Percentiles rank a stretch among this genome's conserved stretches.
Evolutionary conservation across 1,139 yeast genomes (phyloP).

Genomic region (Zygosaccharomyces sapae): DNA sequence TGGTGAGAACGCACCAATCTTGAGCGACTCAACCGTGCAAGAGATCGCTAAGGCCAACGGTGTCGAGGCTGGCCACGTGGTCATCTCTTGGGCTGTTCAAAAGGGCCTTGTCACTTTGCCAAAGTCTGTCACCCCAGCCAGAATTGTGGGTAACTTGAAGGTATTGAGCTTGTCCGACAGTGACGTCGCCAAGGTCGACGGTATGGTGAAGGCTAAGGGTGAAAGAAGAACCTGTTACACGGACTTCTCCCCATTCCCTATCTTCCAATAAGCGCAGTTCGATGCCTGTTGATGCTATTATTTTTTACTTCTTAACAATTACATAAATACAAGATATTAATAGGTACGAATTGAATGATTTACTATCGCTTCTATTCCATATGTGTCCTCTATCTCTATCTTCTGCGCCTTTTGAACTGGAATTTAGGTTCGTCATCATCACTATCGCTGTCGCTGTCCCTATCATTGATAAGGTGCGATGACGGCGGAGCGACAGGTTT

Average conservation of each 20-base stretch:
- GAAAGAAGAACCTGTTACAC: slow-evolving; percentile 47
- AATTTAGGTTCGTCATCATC: slow-evolving; percentile 39
- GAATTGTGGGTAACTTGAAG: slow-evolving; percentile 57
- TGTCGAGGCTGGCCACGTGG: slow-evolving; percentile 56
- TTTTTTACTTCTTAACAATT: too few species aligned
- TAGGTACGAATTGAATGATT: not conserved
- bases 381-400: too few species aligned
- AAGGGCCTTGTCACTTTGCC: slow-evolving; percentile 74
- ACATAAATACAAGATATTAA: not conserved
- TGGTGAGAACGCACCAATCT: slow-evolving; percentile 59
- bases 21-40: slow-evolving; percentile 47
- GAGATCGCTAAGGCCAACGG: slow-evolving; percentile 53
- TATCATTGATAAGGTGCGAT: slow-evolving; percentile 5
- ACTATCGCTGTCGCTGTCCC: slow-evolving; percentile 27
- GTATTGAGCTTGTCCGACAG: slow-evolving; percentile 49
- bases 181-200: slow-evolving; percentile 49
- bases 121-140: slow-evolving; percentile 57
- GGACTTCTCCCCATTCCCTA: slow-evolving; percentile 39
- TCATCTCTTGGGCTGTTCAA: slow-evolving; percentile 68
- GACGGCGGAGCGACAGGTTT: not conserved
- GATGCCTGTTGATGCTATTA: too few species aligned
- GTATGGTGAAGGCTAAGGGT: slow-evolving; percentile 46
- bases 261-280: slow-evolving; percentile 22
- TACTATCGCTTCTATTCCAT: too few species aligned
- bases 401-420: too few species aligned